Percentiles rank a stretch among this genome's conserved stretches.
These are phyloP conservation scores for Sambucus nigra DNA, from an alignment of 129 eudicot genomes.

Conservation along the genomic window DNA sequence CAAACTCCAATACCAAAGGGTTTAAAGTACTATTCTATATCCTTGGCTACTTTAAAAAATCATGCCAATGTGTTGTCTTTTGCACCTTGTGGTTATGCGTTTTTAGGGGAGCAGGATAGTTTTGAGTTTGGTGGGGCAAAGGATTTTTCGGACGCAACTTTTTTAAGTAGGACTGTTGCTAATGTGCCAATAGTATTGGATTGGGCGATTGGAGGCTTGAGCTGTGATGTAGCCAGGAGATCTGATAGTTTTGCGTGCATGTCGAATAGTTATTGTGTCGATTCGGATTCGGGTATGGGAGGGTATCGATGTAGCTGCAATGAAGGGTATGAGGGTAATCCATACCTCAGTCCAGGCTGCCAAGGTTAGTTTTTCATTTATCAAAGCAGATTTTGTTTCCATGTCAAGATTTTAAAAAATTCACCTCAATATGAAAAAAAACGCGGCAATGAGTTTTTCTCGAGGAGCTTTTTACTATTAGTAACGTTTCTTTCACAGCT, in stretches of 20 bases:
- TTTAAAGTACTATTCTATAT: background rate
- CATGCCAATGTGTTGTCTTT: slow-evolving; percentile 13
- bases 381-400: background rate
- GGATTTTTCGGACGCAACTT: slow-evolving; percentile 19
- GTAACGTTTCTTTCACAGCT: too few relatives aligned
- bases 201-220: slow-evolving; percentile 36
- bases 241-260: slow-evolving; percentile 14
- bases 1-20: slow-evolving; percentile 30
- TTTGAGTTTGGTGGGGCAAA: slow-evolving; percentile 20
- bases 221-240: slow-evolving; percentile 17
- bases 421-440: too few relatives aligned
- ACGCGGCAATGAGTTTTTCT: too few relatives aligned
- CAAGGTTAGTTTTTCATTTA: slow-evolving; percentile 6
- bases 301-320: slow-evolving; percentile 32
- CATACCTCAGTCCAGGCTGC: slow-evolving; percentile 31
- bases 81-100: slow-evolving; percentile 30
- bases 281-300: slow-evolving; percentile 14
- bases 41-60: background rate
- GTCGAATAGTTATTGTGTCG: slow-evolving; percentile 20
- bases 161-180: slow-evolving; percentile 2
- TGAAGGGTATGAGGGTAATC: slow-evolving; percentile 31
- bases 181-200: slow-evolving; percentile 32
- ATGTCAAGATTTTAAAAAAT: too few relatives aligned
- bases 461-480: too few relatives aligned
- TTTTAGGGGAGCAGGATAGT: slow-evolving; percentile 17